Base-by-base conservation (phyloP, 1,284 basidiomycete genomes). In the Chiua sp. region DNA sequence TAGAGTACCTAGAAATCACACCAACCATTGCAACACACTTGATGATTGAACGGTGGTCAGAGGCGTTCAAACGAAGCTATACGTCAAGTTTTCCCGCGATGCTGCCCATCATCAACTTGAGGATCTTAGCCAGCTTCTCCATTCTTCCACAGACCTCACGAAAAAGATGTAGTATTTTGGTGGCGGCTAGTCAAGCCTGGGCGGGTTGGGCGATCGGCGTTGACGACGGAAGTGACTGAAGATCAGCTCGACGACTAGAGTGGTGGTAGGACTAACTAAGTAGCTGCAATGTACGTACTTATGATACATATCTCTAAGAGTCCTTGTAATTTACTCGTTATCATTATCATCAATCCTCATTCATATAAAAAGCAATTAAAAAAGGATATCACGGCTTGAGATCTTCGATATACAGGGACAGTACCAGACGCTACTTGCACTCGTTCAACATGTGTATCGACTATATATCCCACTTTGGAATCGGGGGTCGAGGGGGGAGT, bases 381-480 rank as follows among this genome's bases (percentile, higher is more conserved):
- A n/a, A n/a, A n/a, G n/a, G n/a, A n/a, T n/a, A 39, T n/a, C n/a
- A n/a, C 39, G n/a, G 39, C 39, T 42, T 42, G 39, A 42, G 18
- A n/a, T 42, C 39, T n/a, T 42, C 20, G 42, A 44, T n/a, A 44
- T 22, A 12, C n/a, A 22, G 42, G 4, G 8, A 42, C 11, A 44
- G 3, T 12, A 22, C 10, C 12, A 22, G 39, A 10, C 18, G 22
- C 42, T 39, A 20, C 18, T 20, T 20, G 37, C 42, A 22, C 42
- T 11, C 42, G 7, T n/a, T n/a, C 42, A 44, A n/a, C n/a, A 11
- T n/a, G 39, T 22, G n/a, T 20, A 44, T 44, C 42, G 20, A 22
- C 55, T 54, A 74, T 15, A 61, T 26, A n/a, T 73, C 71, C 72
- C 71, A 72, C 58, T 69, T 72, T 30, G 72, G 70, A 53, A 74